Base-by-base conservation (phyloP, 2,329 filamentous ascomycete species). In the Fusarium tricinctum region DNA sequence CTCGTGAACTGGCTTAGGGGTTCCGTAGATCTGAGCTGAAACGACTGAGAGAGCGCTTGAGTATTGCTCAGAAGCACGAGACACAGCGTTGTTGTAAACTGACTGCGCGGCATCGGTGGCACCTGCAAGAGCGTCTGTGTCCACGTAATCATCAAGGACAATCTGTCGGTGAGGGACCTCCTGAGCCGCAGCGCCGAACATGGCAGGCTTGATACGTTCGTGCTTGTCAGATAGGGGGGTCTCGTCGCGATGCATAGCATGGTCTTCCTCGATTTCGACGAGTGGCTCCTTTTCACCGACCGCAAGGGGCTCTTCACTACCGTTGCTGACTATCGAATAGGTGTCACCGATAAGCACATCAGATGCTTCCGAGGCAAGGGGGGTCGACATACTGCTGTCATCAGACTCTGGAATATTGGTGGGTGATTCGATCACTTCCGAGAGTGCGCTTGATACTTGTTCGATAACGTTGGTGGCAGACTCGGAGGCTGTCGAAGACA, bases 1-100 rank as follows among this genome's bases (percentile, higher is more conserved):
- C 70, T 92, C 83, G 64, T 93, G 89, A 6, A 87, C 84, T 9
- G 92, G 91, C 73, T 91, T 87, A 2, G 90, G 87, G 2, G 89
- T 89, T 32, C 91, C 91, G 28, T 87, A 88, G 39, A 93, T 85
- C 72, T 92, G 86, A 6, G 83, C 86, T 2, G 90, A 92, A 3
- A 92, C 83, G 26, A 88, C 83, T 2, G 90, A 90, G 72, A 89
- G 87, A 12, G 91, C 92, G 22, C 88, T 87, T 0, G 85, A 85
- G 70, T 92, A 92, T 54, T 91, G 89, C 40, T 88, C 83, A n/a
- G 88, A 87, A 6, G 92, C 92, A 40, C 85, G 82, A 43, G 86
- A 86, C 12, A 92, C 78, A 20, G 91, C 92, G 23, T 85, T 85
- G 10, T 85, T 86, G 77, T 93, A 94, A 9, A 85, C 87, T 8